Base-by-base conservation (phyloP, 495 filamentous ascomycete genomes). In the Rostrohypoxylon terebratum region DNA sequence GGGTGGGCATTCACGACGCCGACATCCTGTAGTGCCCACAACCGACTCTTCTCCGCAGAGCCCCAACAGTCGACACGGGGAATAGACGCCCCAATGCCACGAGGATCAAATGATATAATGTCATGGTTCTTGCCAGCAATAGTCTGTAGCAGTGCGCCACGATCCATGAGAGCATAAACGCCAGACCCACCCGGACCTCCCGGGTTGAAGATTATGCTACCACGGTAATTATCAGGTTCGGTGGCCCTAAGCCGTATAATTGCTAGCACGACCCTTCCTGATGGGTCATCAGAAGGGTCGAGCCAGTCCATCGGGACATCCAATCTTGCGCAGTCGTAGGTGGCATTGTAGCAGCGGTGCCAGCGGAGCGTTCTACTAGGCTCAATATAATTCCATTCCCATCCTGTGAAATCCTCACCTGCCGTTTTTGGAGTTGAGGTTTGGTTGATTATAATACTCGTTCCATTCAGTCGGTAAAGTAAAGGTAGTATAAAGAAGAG, bases 171-270 rank as follows among this genome's bases (percentile, higher is more conserved):
- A 1, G 81, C 74, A 47, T 68, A 81, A 4, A 86, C 78, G 4
- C 85, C 86, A 0, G 79, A 82, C 0, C 83, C 85, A 5, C 86
- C 85, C 0, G 86, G 86, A 4, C 86, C 86, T 21, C 86, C 83
- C 16, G 86, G 86, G 70, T 88, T 88, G 66, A 87, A 82, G 53
- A 88, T 77, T 8, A 87, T 74, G 0, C 85, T 81, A 3, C 86
- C 85, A n/a, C 77, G 77, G 33, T 82, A 81, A 23, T 77, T 68
- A 38, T 77, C 66, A 2, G 48, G 64, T 36, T 82, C 74, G 3
- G 77, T 74, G 5, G 85, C 84, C 44, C 80, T 82, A n/a, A 83
- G 79, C 23, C 83, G 80, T 11, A 83, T 79, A 10, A 87, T 59
- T 9, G 84, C 86, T 2, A 87, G 67, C 3, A 78, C 63, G 13